Conservation (phyloP, 352 stramenopile genomes). For the Plasmopara viticola region DNA sequence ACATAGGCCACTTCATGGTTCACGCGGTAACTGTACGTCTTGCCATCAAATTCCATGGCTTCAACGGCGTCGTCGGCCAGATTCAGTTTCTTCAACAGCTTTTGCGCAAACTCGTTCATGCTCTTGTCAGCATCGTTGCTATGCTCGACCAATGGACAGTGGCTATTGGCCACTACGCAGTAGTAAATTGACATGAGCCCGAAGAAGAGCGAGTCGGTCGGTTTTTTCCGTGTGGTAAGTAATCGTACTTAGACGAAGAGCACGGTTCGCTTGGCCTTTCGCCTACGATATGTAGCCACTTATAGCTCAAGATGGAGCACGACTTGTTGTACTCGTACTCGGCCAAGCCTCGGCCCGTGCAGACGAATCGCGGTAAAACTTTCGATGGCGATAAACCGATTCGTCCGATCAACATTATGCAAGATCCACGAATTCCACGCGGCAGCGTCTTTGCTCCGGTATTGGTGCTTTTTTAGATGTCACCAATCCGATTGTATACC, state of each 20-base stretch:
- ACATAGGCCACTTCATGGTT: constrained; percentile 82
- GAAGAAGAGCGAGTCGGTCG: constrained; percentile 6
- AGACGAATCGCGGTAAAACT: constrained; percentile 51
- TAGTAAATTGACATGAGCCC: constrained; percentile 80
- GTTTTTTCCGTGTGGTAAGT: constrained; percentile 6
- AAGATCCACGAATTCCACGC: constrained; percentile 55
- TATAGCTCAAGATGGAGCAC: constrained; percentile 25
- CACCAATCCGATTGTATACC: not conserved
- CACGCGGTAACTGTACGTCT: constrained; percentile 83
- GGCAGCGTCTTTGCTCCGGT: constrained; percentile 62
- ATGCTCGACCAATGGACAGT: constrained; percentile 75
- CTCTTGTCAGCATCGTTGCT: constrained; percentile 79
- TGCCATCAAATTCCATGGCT: constrained; percentile 75
- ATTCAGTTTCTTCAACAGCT: constrained; percentile 83
- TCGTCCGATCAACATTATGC: constrained; percentile 61
- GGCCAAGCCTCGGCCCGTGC: constrained; percentile 65
- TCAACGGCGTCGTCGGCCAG: constrained; percentile 67
- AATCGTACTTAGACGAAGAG: constrained; percentile 5
- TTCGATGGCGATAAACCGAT: constrained; percentile 26
- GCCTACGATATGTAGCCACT: constrained; percentile 15
- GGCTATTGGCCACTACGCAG: constrained; percentile 77
- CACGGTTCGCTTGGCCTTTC: constrained; percentile 13
- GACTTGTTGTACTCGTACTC: constrained; percentile 75
- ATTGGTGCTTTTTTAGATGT: not conserved
- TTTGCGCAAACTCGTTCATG: constrained; percentile 83